phyloP scores from a whole-genome alignment of 441 rosid species.

The Omphalea diandra region DNA sequence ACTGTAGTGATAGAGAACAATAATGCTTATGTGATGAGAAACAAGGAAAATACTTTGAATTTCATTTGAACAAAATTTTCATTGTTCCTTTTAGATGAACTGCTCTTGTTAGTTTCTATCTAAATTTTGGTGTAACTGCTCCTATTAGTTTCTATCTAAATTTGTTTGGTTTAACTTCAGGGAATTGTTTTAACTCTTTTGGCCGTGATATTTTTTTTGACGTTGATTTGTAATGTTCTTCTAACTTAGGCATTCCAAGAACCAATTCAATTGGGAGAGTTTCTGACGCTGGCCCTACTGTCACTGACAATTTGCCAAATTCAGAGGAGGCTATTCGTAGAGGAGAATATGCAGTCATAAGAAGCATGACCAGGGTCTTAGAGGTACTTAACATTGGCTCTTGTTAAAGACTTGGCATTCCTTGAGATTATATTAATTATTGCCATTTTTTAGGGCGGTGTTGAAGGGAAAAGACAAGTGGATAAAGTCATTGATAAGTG shows the following conservation, averaged over 20 bases:
- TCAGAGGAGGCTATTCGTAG: constrained; percentile 93
- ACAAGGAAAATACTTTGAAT: not conserved
- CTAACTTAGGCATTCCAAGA: constrained; percentile 71
- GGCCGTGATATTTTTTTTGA: constrained; percentile 7
- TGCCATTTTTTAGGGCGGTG: constrained; percentile 77
- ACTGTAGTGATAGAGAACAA: not conserved
- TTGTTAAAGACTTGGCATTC: constrained; percentile 22
- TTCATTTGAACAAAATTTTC: not conserved
- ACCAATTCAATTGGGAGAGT: constrained; percentile 86
- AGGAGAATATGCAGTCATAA: constrained; percentile 93
- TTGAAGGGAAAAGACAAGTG: constrained; percentile 97
- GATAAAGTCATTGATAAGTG: constrained; percentile 99
- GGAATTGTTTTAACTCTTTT: not conserved
- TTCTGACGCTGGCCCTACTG: constrained; percentile 59
- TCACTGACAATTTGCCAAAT: constrained; percentile 66
- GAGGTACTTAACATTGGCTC: constrained; percentile 55
- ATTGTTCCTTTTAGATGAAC: not conserved
- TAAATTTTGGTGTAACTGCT: not conserved
- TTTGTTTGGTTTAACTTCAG: constrained; percentile 3
- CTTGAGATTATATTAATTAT: constrained; percentile 28
- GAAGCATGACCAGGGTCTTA: constrained; percentile 93
- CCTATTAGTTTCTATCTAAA: not conserved
- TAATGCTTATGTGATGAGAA: not conserved
- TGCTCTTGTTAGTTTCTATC: not conserved
- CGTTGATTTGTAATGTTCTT: constrained; percentile 19